Evolutionary conservation across 257 asterid species (phyloP).

Genomic region (Solanum infundibuliforme): DNA sequence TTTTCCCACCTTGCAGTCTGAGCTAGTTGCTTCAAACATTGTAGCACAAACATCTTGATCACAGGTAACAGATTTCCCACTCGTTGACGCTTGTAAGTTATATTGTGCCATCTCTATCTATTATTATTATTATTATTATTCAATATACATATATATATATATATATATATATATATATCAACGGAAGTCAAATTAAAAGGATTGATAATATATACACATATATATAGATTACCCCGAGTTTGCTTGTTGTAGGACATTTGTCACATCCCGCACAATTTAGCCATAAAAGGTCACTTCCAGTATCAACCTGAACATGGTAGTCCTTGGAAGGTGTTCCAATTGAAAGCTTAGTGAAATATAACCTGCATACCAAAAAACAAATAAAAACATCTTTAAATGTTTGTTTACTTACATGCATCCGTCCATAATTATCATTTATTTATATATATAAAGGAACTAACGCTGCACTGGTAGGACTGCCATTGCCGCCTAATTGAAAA

Average conservation of each 20-base stretch:
- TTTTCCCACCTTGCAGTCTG: slow-evolving; percentile 34
- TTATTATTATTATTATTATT: neutral
- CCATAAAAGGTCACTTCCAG: slow-evolving; percentile 64
- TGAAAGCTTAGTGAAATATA: slow-evolving; percentile 44
- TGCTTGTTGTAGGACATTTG: slow-evolving; percentile 39
- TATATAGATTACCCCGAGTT: slow-evolving; percentile 20
- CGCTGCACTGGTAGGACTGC: slow-evolving; percentile 40
- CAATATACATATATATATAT: neutral
- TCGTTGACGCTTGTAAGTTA: slow-evolving; percentile 40
- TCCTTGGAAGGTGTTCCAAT: slow-evolving; percentile 52
- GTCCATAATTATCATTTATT: neutral
- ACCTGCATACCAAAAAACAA: slow-evolving; percentile 12
- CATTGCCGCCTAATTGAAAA: slow-evolving; percentile 44
- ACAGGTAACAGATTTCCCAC: slow-evolving; percentile 34
- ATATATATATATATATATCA: neutral
- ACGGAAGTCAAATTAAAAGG: neutral
- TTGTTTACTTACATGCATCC: neutral
- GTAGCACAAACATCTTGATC: slow-evolving; percentile 37
- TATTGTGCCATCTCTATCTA: slow-evolving; percentile 40
- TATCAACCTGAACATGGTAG: slow-evolving; percentile 58
- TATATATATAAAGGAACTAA: neutral
- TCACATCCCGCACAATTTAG: slow-evolving; percentile 40
- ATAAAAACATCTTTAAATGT: neutral
- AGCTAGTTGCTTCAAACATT: slow-evolving; percentile 14
- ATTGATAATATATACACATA: neutral